phyloP scores from a whole-genome alignment of 2,329 filamentous ascomycete genomes.

The Zasmidium citrigriseum region DNA sequence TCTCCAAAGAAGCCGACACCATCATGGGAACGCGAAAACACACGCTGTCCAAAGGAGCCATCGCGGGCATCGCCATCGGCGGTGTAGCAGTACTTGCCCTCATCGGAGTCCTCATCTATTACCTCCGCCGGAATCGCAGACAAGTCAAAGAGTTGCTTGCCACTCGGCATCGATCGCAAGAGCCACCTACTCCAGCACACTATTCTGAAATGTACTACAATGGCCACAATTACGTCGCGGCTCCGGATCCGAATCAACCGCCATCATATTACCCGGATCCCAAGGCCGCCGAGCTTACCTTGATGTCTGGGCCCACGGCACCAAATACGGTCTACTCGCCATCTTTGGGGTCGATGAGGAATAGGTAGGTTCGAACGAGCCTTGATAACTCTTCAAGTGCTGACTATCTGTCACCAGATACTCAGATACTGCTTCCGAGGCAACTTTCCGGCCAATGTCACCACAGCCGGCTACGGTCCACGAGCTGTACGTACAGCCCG shows the following conservation, averaged over 20 bases:
- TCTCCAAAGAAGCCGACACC: not conserved
- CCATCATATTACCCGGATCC: too few species aligned
- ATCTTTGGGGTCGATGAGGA: not conserved
- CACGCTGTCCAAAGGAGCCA: not conserved
- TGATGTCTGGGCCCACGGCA: not conserved
- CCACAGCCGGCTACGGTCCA: not conserved
- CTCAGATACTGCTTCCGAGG: not conserved
- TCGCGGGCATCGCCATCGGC: constrained; percentile 3
- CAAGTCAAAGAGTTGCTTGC: not conserved
- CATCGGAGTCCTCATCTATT: not conserved
- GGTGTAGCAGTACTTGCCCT: not conserved
- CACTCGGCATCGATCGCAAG: not conserved
- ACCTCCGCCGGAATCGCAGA: not conserved
- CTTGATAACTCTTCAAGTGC: not conserved
- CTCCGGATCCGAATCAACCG: not conserved
- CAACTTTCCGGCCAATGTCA: not conserved
- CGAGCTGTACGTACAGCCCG: not conserved
- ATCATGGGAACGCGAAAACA: not conserved
- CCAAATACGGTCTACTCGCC: not conserved
- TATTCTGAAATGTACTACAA: constrained; percentile 4
- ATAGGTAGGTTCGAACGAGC: not conserved
- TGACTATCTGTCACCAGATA: too few species aligned
- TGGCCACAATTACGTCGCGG: constrained; percentile 1
- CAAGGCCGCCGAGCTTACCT: not conserved
- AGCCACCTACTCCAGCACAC: not conserved